Base-by-base conservation (phyloP, 2,329 filamentous ascomycete genomes). In the Exophiala spinifera region DNA sequence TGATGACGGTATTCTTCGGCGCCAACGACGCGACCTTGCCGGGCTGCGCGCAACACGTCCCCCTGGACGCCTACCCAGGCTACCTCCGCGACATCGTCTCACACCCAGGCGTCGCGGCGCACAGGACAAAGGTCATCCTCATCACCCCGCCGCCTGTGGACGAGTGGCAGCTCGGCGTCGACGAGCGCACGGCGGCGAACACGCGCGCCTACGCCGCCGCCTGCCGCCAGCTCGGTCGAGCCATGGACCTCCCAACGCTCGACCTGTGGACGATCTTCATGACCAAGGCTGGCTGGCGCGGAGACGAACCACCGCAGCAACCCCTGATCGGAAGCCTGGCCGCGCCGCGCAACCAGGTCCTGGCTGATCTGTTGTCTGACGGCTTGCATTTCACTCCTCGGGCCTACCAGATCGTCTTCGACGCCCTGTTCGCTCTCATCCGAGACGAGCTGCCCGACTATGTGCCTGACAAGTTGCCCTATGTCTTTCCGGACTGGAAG, bases 1-100 rank as follows among this genome's bases (percentile, higher is more conserved):
- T 64, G 23, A 57, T 63, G 87, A 76, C 87, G 36, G 73, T 96
- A 55, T 86, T 95, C 61, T 85, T 96, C 56, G 94, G 94, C 15
- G 89, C 94, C 63, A 97, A 99, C 68, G 94, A 97, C 71, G 86
- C 92, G 3, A 85, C 85, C 51, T 70, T 95, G 3, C 80, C 83
- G 3, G 74, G 81, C 34, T 84, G 82, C 47, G 76, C 77, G 8
- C 94, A 97, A 71, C 84, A 92, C 69, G 81, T 97, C 6, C 82
- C 89, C 1, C 71, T 96, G n/a, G 79, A 85, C 1, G 73, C 83
- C 56, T 97, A 90, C 75, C 84, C 82, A 67, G 72, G 79, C 51
- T 95, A 96, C 66, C 72, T 96, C 45, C 77, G 71, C 60, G 76
- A 75, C 21, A 89, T 97, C 63, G 74, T 95, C 64, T 83, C 77